Percentiles rank a stretch among this genome's conserved stretches.
Conservation (phyloP, 768 basidiomycete genomes). For the Crassisporium funariophilum region DNA sequence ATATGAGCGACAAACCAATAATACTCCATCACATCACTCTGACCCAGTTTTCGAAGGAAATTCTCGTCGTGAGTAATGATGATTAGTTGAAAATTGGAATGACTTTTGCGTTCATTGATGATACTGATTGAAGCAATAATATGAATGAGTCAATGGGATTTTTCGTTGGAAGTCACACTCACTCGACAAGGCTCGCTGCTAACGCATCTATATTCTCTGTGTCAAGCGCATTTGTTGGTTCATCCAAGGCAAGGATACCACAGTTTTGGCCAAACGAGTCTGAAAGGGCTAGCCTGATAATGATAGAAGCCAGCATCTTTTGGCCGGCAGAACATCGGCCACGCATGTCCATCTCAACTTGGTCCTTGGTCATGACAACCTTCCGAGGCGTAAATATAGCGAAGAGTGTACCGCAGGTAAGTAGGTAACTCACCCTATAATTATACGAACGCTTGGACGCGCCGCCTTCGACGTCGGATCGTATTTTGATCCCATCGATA, state of each 20-base stretch:
- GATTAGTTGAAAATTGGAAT: conserved; percentile 94
- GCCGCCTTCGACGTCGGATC: conserved; percentile 90
- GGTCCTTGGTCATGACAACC: conserved; percentile 99
- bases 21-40: conserved; percentile 90
- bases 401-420: conserved; percentile 6
- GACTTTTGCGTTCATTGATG: conserved; percentile 87
- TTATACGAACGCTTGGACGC: conserved; percentile 94
- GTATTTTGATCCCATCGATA: conserved; percentile 96
- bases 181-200: conserved; percentile 91
- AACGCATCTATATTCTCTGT: conserved; percentile 95
- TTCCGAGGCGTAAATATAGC: conserved; percentile 32
- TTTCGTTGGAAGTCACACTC: conserved; percentile 31
- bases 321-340: conserved; percentile 98
- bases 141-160: conserved; percentile 1
- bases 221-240: conserved; percentile 97
- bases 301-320: conserved; percentile 97
- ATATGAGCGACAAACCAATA: conserved; percentile 69
- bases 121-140: conserved; percentile 54
- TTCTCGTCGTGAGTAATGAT: conserved; percentile 98
- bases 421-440: conserved; percentile 71
- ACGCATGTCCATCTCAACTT: conserved; percentile 99
- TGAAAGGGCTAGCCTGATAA: conserved; percentile 94
- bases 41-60: conserved; percentile 89
- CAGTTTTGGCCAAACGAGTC: conserved; percentile 98
- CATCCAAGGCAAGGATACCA: conserved; percentile 95